These are phyloP conservation scores for Penicillium hordei DNA, from an alignment of 2,329 filamentous ascomycete genomes.

Conservation along the genomic window DNA sequence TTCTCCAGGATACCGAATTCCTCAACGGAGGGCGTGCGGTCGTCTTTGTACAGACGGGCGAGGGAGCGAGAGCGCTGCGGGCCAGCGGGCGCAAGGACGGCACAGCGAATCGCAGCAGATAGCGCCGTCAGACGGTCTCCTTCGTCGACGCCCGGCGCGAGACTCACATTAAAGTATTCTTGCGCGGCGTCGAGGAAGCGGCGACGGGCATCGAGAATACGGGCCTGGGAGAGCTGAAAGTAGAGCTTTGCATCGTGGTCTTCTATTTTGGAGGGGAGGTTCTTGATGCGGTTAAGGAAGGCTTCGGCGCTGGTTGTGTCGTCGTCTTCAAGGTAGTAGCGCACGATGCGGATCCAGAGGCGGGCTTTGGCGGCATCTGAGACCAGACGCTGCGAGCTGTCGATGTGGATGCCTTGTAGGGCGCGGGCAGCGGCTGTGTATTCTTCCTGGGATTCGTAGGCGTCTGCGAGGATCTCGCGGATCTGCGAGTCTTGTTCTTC, in stretches of 20 bases:
- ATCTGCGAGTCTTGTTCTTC: conserved; percentile 81
- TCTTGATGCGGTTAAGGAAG: conserved; percentile 93
- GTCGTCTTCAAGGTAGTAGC: conserved; percentile 91
- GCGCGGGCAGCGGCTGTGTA: conserved; percentile 74
- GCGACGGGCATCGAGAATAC: conserved; percentile 87
- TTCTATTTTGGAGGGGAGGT: conserved; percentile 73
- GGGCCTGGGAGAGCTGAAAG: conserved; percentile 88
- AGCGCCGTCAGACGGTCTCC: conserved; percentile 83
- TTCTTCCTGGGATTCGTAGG: conserved; percentile 80
- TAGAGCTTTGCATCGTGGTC: conserved; percentile 75
- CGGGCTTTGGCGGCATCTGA: conserved; percentile 77
- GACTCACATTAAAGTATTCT: conserved; percentile 84
- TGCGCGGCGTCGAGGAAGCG: conserved; percentile 84
- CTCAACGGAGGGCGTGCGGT: conserved; percentile 70
- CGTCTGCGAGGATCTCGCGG: conserved; percentile 77
- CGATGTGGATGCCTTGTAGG: conserved; percentile 81
- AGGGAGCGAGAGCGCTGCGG: conserved; percentile 78
- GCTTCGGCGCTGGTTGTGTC: conserved; percentile 81
- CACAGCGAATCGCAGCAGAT: conserved; percentile 84
- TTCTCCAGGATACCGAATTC: conserved; percentile 92
- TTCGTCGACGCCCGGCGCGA: conserved; percentile 75
- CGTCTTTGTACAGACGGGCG: conserved; percentile 88
- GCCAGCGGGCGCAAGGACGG: conserved; percentile 86
- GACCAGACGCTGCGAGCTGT: conserved; percentile 82
- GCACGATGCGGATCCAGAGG: conserved; percentile 90